Evolutionary conservation across 305 asterid species (phyloP), one percentile per base, ranked within the genome.

Genomic region (Fraxinus ornus): DNA sequence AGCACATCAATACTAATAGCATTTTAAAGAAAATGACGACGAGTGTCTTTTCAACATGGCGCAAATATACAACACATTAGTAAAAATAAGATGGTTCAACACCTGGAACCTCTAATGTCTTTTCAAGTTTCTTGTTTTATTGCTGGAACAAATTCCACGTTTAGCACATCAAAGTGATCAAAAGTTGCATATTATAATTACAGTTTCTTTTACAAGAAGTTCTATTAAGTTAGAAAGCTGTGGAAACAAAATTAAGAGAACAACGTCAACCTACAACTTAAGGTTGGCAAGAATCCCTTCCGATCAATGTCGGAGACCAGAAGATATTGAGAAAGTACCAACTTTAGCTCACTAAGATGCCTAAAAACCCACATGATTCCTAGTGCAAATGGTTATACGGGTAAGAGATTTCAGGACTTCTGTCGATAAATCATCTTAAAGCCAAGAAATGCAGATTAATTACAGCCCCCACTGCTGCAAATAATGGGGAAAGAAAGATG

Each of bases 21-120:
- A 22, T 30, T 49, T 24, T 79, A 66, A 70, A 80, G 60, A 22
- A 75, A 71, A 66, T 80, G 28, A 30, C 47, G 55, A 64, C n/a
- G 7, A 70, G 21, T 10, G 77, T 33, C 49, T 37, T 80, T 85
- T 78, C 39, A 72, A 36, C 84, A 77, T 49, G 24, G 79, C 70
- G 4, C 79, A 35, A 15, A 41, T 47, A 74, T 21, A 73, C 21
- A 7, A 37, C 74, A 78, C 57, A 47, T 68, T 28, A 49, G 72
- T 17, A 3, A 80, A 28, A 39, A 32, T 10, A 79, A 81, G 70
- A 62, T 44, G 64, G 57, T 28, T 41, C 66, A 39, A 68, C 33
- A 30, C 78, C 70, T 41, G 24, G 47, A 74, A 60, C 24, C 72
- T 28, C 36, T n/a, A 26, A 19, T 5, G 35, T 30, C 81, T 70